These are phyloP conservation scores for Calocybe gangraenosa DNA, from an alignment of 768 basidiomycete species.

Conservation along the genomic window DNA sequence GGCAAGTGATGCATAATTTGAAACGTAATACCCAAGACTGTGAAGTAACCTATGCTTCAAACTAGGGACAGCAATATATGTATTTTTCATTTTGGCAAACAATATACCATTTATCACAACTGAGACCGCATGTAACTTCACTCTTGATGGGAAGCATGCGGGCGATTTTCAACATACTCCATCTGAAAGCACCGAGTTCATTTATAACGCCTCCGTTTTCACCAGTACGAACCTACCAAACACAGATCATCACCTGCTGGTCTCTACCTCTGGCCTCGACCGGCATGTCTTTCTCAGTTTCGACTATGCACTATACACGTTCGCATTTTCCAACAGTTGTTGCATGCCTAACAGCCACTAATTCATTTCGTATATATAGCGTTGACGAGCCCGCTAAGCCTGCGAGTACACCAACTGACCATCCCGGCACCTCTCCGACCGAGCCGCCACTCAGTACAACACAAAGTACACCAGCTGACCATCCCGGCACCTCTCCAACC, in stretches of 20 bases:
- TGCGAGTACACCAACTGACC: background rate
- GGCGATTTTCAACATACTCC: conserved; percentile 24
- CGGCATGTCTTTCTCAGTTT: conserved; percentile 30
- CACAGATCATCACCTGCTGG: conserved; percentile 23
- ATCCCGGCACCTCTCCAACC: background rate
- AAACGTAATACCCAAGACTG: background rate
- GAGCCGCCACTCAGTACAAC: no score
- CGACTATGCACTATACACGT: conserved; percentile 41
- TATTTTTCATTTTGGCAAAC: conserved; percentile 36
- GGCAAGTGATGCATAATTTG: conserved; percentile 4
- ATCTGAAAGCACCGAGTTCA: conserved; percentile 14
- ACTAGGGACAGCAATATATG: conserved; percentile 33
- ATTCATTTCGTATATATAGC: background rate
- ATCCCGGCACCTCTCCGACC: background rate
- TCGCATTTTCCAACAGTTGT: conserved; percentile 6
- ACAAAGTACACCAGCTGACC: background rate
- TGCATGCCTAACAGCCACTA: background rate
- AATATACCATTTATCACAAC: conserved; percentile 19
- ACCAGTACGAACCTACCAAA: conserved; percentile 22
- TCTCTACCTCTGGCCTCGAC: conserved; percentile 27
- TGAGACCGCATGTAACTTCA: conserved; percentile 25
- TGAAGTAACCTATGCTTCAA: background rate
- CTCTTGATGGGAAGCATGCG: conserved; percentile 23
- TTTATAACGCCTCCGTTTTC: conserved; percentile 29
- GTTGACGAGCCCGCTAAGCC: conserved; percentile 1